Evolutionary conservation across 2,329 filamentous ascomycete species (phyloP).

Genomic region (Aspergillus pseudotamarii): DNA sequence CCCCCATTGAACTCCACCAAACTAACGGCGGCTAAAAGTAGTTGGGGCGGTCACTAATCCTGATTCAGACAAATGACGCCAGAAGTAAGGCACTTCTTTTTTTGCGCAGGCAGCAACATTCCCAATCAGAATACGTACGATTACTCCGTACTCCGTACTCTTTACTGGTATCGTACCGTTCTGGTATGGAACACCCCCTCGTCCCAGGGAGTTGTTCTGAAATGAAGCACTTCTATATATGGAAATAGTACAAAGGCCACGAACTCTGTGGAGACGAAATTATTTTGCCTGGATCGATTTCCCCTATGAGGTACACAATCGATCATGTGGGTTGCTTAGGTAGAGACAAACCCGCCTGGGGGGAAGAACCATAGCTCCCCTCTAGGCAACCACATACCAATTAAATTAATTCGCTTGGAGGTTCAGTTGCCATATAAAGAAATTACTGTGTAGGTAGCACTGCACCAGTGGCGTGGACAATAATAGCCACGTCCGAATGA

Average conservation of each 20-base stretch:
- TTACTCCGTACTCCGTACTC: too few relatives aligned
- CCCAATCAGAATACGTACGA: neutral
- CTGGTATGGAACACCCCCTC: neutral
- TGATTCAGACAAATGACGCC: neutral
- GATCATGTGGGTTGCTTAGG: neutral
- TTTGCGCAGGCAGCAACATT: conserved; percentile 8
- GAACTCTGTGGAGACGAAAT: neutral
- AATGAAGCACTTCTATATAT: neutral
- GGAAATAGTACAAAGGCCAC: neutral
- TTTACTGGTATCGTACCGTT: neutral
- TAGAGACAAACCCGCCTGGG: neutral
- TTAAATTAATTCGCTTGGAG: neutral
- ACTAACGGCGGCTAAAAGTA: conserved; percentile 1
- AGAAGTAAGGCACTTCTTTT: conserved; percentile 5
- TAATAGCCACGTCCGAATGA: neutral
- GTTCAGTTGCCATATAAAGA: neutral
- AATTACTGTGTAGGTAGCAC: neutral
- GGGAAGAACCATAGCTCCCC: neutral
- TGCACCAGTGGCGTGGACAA: neutral
- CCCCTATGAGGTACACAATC: neutral
- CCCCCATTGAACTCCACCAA: neutral
- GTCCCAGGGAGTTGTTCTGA: neutral
- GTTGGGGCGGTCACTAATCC: neutral
- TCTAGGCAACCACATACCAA: neutral
- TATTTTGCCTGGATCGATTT: neutral